Evolutionary conservation across 2,329 filamentous ascomycete genomes (phyloP).

Genomic region (Apiospora aurea): DNA sequence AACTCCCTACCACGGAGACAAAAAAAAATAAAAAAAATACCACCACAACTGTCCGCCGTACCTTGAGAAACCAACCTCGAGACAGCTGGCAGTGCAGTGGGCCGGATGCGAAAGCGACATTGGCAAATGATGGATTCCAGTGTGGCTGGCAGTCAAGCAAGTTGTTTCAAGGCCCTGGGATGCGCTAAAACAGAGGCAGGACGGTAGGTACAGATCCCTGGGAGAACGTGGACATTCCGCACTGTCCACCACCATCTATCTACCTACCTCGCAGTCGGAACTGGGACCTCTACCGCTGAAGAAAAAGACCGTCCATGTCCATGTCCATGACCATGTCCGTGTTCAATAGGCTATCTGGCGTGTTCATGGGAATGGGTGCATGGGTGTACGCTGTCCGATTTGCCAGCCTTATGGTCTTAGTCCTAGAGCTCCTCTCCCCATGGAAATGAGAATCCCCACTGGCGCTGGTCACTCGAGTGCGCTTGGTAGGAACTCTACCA

Average conservation of each 20-base stretch:
- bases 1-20: background rate
- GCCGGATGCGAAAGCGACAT: background rate
- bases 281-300: background rate
- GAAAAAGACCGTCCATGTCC: background rate
- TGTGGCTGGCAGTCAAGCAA: background rate
- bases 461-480: conserved; percentile 4
- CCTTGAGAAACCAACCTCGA: background rate
- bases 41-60: background rate
- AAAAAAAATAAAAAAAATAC: background rate
- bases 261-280: background rate
- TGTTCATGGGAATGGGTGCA: background rate
- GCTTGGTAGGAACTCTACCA: conserved; percentile 23
- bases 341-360: background rate
- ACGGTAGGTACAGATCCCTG: background rate
- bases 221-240: conserved; percentile 2
- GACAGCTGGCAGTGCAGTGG: conserved; percentile 10
- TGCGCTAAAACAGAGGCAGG: background rate
- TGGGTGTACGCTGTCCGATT: background rate
- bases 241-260: background rate
- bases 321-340: background rate
- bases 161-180: conserved; percentile 4
- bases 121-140: background rate
- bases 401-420: conserved; percentile 21
- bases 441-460: background rate
- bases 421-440: background rate